Evolutionary conservation across 1,284 basidiomycete species (phyloP), one percentile per base, ranked within the genome.

Genomic region (Cerioporus squamosus): DNA sequence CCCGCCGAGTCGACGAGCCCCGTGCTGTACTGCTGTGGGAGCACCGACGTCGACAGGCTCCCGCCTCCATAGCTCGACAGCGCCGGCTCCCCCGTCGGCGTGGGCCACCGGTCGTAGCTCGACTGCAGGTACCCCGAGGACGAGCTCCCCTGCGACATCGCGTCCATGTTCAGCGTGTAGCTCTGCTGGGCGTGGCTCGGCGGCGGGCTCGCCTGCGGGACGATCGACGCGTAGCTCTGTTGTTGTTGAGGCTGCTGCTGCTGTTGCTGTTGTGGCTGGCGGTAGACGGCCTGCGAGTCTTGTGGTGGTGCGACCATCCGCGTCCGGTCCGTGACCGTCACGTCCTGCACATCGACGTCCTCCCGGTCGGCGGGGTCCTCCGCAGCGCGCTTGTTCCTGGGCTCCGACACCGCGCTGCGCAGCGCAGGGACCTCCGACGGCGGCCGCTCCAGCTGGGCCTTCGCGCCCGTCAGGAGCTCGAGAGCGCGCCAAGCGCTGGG

Each of bases 401-500:
- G 61, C 45, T 62, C 54, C 26, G 59, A 51, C 20, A 57, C 49
- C 22, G 61, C 46, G 53, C 53, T 57, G 45, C 61, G 54, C 15
- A 54, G 38, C 0, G 56, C 39, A n/a, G 59, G 53, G 12, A 51
- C 50, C 29, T 62, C 62, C 38, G 48, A 52, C 12, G 61, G 33
- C 33, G 33, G 48, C 36, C 59, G 45, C 33, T 53, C 75, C 44
- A 76, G 66, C 53, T 81, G 77, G 17, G 82, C 77, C 67, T 87
- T 86, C 39, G 85, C 80, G 24, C 88, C 90, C 49, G 83, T 79
- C 36, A 94, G 79, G 15, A 94, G 83, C 66, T 92, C 88, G 52
- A 86, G 79, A 6, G 90, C 90, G 12, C 91, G 84, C 10, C 79
- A 84, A 2, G 91, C 91, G 62, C 85, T 85, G 0, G 91, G 91